Base-by-base conservation (phyloP, 2,329 filamentous ascomycete genomes). In the Venturia asperata region DNA sequence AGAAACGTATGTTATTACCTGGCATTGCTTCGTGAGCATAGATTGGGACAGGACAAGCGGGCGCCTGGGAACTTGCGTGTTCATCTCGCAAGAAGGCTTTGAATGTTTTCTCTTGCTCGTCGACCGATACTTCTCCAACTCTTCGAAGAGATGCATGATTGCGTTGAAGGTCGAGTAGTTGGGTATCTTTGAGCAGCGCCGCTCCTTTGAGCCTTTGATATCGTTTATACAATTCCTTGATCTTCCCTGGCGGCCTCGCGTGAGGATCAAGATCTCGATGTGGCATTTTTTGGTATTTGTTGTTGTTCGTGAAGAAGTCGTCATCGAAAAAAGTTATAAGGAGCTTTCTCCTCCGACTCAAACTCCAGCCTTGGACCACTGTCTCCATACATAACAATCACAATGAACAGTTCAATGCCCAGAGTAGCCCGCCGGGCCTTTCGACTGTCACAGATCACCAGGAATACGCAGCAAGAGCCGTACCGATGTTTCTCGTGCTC, bases 221-320 rank as follows among this genome's bases (percentile, higher is more conserved):
- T 52, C 78, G 78, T 75, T 96, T 96, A 84, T 91, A 97, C 64
- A 86, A 78, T 58, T 82, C 78, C 67, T 87, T 86, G 69, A 97
- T 80, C 62, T 80, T 75, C 15, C 87, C 84, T 3, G 92, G 90
- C 1, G 92, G 90, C 70, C 87, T 86, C 74, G 91, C 86, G 74
- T 93, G 85, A 37, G 92, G 87, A 75, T 96, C 89, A 2, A 92
- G 79, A 45, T 69, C 69, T 67, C 74, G 71, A 30, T 65, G 37
- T 9, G 62, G 43, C 47, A 43, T 55, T 42, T 42, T n/a, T 42
- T 62, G 60, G 37, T 19, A 34, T 27, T 30, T n/a, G n/a, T 43
- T 52, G 62, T 17, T 39, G 60, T 61, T 61, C 10, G 17, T 49
- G 62, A 30, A 13, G 19, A 21, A 11, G 37, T 63, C 45, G 41